A percentile compares a stretch with the other conserved stretches of the same genome.
These are phyloP conservation scores for Alternaria gaisen DNA, from an alignment of 2,329 filamentous ascomycete genomes.

Conservation along the genomic window DNA sequence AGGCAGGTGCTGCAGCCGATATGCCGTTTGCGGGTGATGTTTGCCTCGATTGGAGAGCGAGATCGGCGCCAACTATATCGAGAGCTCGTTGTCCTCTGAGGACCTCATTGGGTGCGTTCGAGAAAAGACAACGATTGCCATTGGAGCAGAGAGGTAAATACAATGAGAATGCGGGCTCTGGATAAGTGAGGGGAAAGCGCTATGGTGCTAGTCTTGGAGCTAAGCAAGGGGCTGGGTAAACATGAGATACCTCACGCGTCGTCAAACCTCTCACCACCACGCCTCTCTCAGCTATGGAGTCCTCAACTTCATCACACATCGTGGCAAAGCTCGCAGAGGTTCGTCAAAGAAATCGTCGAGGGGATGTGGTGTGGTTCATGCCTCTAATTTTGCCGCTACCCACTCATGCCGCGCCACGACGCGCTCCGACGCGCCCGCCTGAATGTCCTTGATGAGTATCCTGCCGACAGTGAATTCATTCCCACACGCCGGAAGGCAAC, in stretches of 20 bases:
- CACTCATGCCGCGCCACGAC: neutral
- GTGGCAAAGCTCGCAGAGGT: neutral
- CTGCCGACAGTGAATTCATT: neutral
- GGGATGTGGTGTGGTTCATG: neutral
- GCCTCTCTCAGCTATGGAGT: neutral
- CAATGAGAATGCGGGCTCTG: neutral
- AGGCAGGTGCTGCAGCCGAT: conserved; percentile 2
- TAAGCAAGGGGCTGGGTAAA: conserved; percentile 2
- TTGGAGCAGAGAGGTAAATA: neutral
- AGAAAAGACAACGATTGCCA: neutral
- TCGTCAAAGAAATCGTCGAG: neutral
- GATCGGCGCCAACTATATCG: neutral
- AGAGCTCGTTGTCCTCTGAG: neutral
- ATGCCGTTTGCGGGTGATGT: conserved; percentile 1
- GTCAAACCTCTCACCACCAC: conserved; percentile 1
- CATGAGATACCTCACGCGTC: neutral
- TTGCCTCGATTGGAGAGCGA: neutral
- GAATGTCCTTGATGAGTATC: neutral
- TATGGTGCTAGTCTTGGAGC: neutral
- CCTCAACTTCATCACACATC: neutral
- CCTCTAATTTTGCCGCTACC: neutral
- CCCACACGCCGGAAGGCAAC: neutral
- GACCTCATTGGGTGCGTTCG: neutral
- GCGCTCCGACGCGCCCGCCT: neutral
- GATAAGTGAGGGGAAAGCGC: conserved; percentile 2